Percentiles rank a stretch among this genome's conserved stretches.
Evolutionary conservation across 306 rosid species (phyloP).

Genomic region (Medicago arabica): DNA sequence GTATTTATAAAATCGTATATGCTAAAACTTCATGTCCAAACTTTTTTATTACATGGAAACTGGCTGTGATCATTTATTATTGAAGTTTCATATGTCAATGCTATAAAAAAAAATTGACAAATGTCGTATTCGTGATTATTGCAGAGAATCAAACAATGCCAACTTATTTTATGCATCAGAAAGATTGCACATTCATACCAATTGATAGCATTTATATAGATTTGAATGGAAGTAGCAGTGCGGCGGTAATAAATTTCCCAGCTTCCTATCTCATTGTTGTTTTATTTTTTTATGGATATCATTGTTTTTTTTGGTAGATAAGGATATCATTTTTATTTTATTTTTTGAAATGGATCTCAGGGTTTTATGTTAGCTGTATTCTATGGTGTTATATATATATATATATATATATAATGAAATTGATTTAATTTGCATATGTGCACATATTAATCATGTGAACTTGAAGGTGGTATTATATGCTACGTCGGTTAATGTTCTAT

Average conservation of each 20-base stretch:
- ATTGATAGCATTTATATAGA: constrained; percentile 48
- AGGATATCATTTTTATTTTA: too few relatives aligned
- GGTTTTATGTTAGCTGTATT: not conserved
- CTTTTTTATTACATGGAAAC: too few relatives aligned
- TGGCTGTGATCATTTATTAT: too few relatives aligned
- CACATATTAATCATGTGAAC: too few relatives aligned
- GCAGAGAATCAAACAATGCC: constrained; percentile 52
- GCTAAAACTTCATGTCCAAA: too few relatives aligned
- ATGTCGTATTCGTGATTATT: constrained; percentile 30
- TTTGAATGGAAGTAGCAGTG: constrained; percentile 60
- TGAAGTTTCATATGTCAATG: not conserved
- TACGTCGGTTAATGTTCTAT: too few relatives aligned
- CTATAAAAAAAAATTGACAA: not conserved
- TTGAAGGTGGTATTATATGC: not conserved
- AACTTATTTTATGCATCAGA: not conserved
- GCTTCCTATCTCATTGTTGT: not conserved
- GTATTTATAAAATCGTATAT: too few relatives aligned
- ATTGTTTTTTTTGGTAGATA: too few relatives aligned
- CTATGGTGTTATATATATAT: not conserved
- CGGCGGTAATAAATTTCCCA: constrained; percentile 54
- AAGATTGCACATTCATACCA: not conserved
- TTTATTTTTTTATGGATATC: too few relatives aligned
- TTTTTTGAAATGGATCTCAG: too few relatives aligned
- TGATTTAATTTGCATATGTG: too few relatives aligned
- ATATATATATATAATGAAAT: too few relatives aligned